Evolutionary conservation across 1,284 basidiomycete species (phyloP), one percentile per base, ranked within the genome.

Genomic region (Papiliotrema laurentii): DNA sequence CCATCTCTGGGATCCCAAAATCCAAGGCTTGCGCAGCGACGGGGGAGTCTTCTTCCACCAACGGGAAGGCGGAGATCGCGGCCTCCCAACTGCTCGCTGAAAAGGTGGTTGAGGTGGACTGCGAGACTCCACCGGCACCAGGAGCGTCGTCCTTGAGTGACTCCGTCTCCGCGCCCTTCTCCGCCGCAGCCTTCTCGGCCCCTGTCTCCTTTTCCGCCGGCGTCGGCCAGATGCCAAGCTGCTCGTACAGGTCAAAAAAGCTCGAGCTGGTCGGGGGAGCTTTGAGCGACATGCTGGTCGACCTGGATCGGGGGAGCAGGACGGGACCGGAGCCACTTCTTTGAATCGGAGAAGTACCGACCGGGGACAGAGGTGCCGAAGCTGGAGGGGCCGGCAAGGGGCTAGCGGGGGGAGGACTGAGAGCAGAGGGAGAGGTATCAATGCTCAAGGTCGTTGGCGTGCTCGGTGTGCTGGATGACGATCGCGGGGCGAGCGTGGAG

Each of bases 191-290:
- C 30, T 45, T 45, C 22, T 38, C 49, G 25, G 34, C 34, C 7
- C 35, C 52, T 11, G 49, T 46, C 3, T 46, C 43, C 33, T 58
- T 51, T 16, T 60, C 56, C 14, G 44, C 10, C 1, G 50, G 56
- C 6, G 55, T 61, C 1, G 69, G 69, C 60, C 61, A 65, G 26
- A 72, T 68, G 3, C 69, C 70, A 1, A 72, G 56, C 44, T 71
- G 66, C 45, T 64, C 59, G 49, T 71, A 72, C 24, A 72, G 51
- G 43, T 72, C 66, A 49, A 64, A 66, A 55, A 72, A 72, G 37
- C 58, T 50, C 28, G 65, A 65, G 41, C 60, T 64, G n/a, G 65
- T 65, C 2, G 60, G 66, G 10, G 61, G 63, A 14, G 61, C 52
- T 33, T 59, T 58, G 24, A 65, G 47, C 19, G 54, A 60, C 62